Percentiles rank a stretch among this genome's conserved stretches.
phyloP scores from a whole-genome alignment of 495 filamentous ascomycete genomes.

The Aspergillus carlsbadensis region DNA sequence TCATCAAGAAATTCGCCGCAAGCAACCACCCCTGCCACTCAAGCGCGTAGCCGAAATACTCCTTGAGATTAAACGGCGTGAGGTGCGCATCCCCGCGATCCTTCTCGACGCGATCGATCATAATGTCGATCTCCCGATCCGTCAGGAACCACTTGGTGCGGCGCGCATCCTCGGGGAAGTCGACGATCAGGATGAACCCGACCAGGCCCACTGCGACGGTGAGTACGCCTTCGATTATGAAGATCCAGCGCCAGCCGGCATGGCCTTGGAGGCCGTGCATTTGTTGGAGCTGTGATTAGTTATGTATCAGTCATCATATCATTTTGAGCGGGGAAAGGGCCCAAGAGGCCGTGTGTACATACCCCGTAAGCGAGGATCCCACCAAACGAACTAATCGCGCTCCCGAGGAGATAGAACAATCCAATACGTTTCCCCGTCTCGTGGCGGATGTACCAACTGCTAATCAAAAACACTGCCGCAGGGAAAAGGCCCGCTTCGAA shows the following conservation, averaged over 20 bases:
- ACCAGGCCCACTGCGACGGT: constrained; percentile 32
- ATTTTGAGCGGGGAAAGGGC: neutral
- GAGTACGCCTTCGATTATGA: constrained; percentile 53
- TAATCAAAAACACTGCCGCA: constrained; percentile 52
- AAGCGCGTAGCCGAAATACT: constrained; percentile 40
- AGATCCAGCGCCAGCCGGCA: constrained; percentile 59
- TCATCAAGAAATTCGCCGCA: constrained; percentile 43
- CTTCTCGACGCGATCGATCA: constrained; percentile 48
- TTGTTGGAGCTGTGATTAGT: constrained; percentile 23
- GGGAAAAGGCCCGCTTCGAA: constrained; percentile 62
- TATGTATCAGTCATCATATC: neutral
- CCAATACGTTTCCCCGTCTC: constrained; percentile 60
- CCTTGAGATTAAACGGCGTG: constrained; percentile 37
- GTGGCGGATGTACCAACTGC: constrained; percentile 55
- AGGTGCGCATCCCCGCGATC: constrained; percentile 51
- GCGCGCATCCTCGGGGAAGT: constrained; percentile 48
- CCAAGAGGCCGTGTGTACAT: no score
- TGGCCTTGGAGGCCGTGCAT: constrained; percentile 42
- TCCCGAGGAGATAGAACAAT: constrained; percentile 50
- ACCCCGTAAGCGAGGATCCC: constrained; percentile 61
- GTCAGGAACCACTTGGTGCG: constrained; percentile 43
- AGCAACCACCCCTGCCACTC: constrained; percentile 59
- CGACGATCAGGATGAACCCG: constrained; percentile 46
- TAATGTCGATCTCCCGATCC: constrained; percentile 40
- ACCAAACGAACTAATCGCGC: constrained; percentile 52